phyloP scores from a whole-genome alignment of 2,329 filamentous ascomycete species.

The Fusarium aywerte region DNA sequence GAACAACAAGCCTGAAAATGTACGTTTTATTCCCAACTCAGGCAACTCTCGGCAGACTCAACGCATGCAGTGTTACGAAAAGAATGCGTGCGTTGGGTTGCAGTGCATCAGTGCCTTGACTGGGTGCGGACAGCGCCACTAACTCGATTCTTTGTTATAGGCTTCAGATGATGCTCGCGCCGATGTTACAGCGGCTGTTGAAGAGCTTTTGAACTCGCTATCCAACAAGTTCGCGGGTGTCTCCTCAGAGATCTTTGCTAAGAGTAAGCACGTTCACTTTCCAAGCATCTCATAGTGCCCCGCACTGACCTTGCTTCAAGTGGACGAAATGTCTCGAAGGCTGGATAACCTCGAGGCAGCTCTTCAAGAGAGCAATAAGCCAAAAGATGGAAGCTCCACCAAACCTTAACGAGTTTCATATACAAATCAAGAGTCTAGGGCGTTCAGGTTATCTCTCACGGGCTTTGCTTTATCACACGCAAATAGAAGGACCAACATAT shows the following conservation, averaged over 20 bases:
- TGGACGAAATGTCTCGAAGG: conserved; percentile 93
- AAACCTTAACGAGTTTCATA: conserved; percentile 46
- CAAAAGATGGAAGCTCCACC: conserved; percentile 54
- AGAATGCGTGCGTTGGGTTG: not conserved
- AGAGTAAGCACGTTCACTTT: conserved; percentile 71
- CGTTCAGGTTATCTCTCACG: conserved; percentile 31
- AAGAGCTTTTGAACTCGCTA: conserved; percentile 85
- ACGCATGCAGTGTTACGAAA: conserved; percentile 13
- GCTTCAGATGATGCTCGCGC: conserved; percentile 61
- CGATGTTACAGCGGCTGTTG: conserved; percentile 81
- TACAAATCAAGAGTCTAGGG: conserved; percentile 9
- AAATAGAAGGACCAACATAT: conserved; percentile 19
- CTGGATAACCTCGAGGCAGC: conserved; percentile 85
- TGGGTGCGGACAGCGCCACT: conserved; percentile 25
- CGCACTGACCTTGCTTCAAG: conserved; percentile 58
- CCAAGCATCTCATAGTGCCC: not conserved
- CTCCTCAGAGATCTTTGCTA: conserved; percentile 87
- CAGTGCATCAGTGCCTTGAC: conserved; percentile 1
- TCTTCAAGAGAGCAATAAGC: conserved; percentile 66
- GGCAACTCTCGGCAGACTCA: not conserved
- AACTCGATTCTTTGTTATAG: conserved; percentile 43
- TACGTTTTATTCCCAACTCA: conserved; percentile 43
- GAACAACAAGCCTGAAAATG: conserved; percentile 50
- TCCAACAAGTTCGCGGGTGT: conserved; percentile 87
- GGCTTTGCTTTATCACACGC: conserved; percentile 21